These are phyloP conservation scores for Craspedostauros australis DNA, from an alignment of 108 stramenopile species.

Conservation along the genomic window DNA sequence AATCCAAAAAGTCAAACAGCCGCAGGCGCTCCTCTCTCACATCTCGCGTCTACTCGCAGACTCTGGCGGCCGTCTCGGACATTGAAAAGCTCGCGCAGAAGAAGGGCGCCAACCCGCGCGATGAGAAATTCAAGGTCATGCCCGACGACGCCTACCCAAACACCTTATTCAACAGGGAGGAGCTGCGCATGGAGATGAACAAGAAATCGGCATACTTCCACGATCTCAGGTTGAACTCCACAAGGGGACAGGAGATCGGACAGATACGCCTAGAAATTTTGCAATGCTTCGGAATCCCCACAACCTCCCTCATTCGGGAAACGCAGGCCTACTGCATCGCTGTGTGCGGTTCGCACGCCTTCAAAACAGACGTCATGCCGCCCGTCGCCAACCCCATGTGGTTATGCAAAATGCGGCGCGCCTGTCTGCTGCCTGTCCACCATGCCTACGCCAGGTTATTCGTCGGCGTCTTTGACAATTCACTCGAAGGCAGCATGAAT, in stretches of 20 bases:
- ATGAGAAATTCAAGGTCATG: constrained; percentile 28
- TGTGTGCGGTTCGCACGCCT: constrained; percentile 56
- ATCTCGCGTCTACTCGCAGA: too few species aligned
- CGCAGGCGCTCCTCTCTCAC: too few species aligned
- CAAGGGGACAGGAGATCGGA: constrained; percentile 45
- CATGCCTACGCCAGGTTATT: constrained; percentile 43
- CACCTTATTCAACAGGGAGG: constrained; percentile 36
- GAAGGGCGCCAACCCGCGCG: constrained; percentile 4
- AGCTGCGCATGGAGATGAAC: constrained; percentile 42
- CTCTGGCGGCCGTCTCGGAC: too few species aligned
- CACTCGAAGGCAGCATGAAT: too few species aligned
- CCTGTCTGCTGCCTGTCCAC: constrained; percentile 54
- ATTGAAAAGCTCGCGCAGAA: constrained; percentile 17
- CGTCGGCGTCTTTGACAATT: constrained; percentile 55
- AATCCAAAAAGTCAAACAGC: too few species aligned
- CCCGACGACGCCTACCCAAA: constrained; percentile 52
- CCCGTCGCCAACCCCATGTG: constrained; percentile 45
- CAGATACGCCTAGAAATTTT: constrained; percentile 48
- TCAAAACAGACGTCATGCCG: constrained; percentile 63
- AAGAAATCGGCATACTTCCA: constrained; percentile 24
- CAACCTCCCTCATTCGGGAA: constrained; percentile 28
- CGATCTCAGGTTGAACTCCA: constrained; percentile 18
- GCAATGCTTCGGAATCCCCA: constrained; percentile 58
- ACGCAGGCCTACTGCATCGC: constrained; percentile 49
- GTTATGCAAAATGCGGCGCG: constrained; percentile 40